Base-by-base conservation (phyloP, 495 filamentous ascomycete genomes). In the Neurospora pannonica region DNA sequence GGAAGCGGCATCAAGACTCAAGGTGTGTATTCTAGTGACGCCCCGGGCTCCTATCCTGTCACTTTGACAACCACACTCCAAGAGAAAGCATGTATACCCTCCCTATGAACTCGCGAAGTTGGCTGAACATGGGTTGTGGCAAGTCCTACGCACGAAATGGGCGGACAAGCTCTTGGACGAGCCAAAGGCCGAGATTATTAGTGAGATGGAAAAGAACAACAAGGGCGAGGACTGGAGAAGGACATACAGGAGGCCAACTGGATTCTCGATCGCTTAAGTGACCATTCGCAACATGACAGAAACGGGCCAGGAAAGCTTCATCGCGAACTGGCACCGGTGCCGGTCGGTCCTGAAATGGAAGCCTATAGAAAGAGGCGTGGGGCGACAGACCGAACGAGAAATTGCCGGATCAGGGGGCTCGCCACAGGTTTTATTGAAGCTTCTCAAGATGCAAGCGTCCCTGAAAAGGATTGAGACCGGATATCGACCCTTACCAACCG, bases 91-190 rank as follows among this genome's bases (percentile, higher is more conserved):
- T 7, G 40, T 8, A 84, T 95, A 72, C 93, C 92, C 8, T 93
- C 93, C 15, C 94, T 97, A 71, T 95, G 93, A 40, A 79, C 90
- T 91, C 0, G 88, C 91, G 1, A 91, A 90, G 72, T 82, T 95
- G 37, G 90, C 91, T 2, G 7, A 86, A 91, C 0, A 87, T 89
- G 1, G 92, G 93, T 17, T 91, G 89, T 78, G 91, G 92, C 70
- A 93, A 10, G 92, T 95, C 4, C 81, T 95, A 73, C 93, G 95
- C 78, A 94, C 92, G 10, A 89, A 92, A 71, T 97, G 92, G 92
- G 93, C 90, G 31, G 92, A 92, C 85, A 90, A 92, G 80, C 86
- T 93, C 19, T 83, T 95, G 31, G 89, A 88, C 31, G 90, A 91
- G 34, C 82, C 94, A 19, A 87, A 93, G n/a, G 83, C 85, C 38